phyloP scores from a whole-genome alignment of 495 filamentous ascomycete genomes.

The Penicillium steckii region DNA sequence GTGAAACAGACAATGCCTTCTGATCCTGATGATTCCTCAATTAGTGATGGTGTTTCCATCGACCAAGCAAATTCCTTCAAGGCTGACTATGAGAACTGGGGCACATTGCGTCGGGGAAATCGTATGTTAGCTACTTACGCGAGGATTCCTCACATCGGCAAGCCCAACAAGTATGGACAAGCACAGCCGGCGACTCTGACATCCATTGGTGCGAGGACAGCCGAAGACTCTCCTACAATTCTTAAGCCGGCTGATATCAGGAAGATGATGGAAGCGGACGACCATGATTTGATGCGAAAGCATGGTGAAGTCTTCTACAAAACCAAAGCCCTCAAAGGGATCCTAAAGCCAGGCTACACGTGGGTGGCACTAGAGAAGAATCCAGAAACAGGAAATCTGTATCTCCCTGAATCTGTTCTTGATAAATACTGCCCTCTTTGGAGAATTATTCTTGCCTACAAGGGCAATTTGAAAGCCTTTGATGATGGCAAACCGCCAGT shows the following conservation, averaged over 20 bases:
- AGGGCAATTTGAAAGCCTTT: not conserved
- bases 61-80: no score
- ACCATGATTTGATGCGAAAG: not conserved
- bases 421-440: not conserved
- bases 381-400: not conserved
- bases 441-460: not conserved
- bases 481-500: not conserved
- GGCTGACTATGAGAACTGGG: not conserved
- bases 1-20: not conserved
- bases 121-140: not conserved
- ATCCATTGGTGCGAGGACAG: not conserved
- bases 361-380: not conserved
- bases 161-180: not conserved
- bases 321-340: not conserved
- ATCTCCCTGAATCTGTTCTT: not conserved
- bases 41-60: no score
- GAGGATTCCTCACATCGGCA: not conserved
- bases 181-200: not conserved
- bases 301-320: not conserved
- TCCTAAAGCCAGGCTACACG: not conserved
- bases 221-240: not conserved
- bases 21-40: not conserved
- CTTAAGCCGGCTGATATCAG: not conserved
- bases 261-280: not conserved
- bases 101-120: not conserved